Evolutionary conservation across 1,139 yeast genomes (phyloP).

Genomic region (Candida sp.): DNA sequence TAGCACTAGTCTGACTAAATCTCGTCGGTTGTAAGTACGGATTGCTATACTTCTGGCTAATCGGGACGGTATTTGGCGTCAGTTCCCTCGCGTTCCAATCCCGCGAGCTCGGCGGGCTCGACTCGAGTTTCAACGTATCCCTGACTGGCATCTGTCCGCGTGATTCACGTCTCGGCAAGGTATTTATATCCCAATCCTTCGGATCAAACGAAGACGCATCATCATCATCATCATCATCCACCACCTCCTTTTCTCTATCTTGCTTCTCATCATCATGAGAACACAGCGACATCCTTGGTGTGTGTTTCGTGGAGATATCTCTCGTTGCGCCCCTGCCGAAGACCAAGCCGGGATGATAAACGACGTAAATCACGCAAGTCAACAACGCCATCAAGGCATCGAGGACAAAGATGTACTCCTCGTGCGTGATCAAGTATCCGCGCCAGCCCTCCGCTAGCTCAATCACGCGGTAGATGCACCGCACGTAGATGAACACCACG

Average conservation of each 20-base stretch:
- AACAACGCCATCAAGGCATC: constrained; percentile 30
- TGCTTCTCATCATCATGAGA: background rate
- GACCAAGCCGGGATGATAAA: constrained; percentile 31
- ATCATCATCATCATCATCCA: background rate
- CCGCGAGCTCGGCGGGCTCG: background rate
- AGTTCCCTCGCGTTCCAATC: background rate
- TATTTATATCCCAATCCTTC: constrained; percentile 1
- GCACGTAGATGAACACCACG: constrained; percentile 27
- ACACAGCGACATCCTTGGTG: background rate
- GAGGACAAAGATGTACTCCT: constrained; percentile 27
- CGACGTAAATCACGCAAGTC: constrained; percentile 21
- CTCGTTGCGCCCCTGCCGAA: constrained; percentile 22
- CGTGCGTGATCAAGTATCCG: constrained; percentile 37
- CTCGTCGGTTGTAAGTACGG: constrained; percentile 11
- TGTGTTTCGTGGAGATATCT: background rate
- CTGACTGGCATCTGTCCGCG: too few relatives aligned
- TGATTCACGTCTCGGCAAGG: background rate
- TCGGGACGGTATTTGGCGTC: background rate
- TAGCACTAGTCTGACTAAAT: constrained; percentile 2
- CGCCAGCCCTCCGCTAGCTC: constrained; percentile 39
- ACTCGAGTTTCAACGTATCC: background rate
- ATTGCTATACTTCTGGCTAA: constrained; percentile 10
- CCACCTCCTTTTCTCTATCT: background rate
- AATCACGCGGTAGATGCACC: constrained; percentile 36
- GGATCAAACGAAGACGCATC: background rate